Conservation (phyloP, 257 asterid species). For the Haberlea rhodopensis region DNA sequence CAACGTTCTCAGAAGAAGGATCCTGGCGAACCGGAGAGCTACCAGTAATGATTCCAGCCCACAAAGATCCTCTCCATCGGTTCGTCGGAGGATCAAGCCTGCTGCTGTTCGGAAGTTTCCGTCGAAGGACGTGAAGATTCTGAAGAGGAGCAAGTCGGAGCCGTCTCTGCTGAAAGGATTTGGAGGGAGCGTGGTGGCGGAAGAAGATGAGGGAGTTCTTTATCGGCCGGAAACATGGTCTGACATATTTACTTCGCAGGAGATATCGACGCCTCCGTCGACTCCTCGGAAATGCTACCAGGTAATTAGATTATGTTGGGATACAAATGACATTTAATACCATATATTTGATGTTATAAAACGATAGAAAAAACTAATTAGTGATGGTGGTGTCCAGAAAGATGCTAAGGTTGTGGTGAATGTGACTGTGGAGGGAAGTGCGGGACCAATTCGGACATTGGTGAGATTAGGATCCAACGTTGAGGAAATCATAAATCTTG, state of each 20-base stretch:
- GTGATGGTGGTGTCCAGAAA: no score
- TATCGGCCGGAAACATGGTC: conserved; percentile 47
- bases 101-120: conserved; percentile 8
- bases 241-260: conserved; percentile 40
- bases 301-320: conserved; percentile 24
- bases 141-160: conserved; percentile 49
- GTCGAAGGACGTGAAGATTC: conserved; percentile 10
- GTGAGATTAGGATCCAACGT: conserved; percentile 47
- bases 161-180: conserved; percentile 32
- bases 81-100: conserved; percentile 24
- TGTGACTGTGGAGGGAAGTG: conserved; percentile 49
- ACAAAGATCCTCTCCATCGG: conserved; percentile 19
- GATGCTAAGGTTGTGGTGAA: conserved; percentile 47
- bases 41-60: conserved; percentile 1
- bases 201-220: conserved; percentile 31
- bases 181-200: conserved; percentile 18
- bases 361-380: no score
- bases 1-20: conserved; percentile 31
- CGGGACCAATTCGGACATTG: conserved; percentile 44
- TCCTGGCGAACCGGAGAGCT: conserved; percentile 44
- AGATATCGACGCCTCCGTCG: conserved; percentile 18
- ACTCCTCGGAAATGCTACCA: conserved; percentile 28
- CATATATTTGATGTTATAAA: conserved; percentile 13
- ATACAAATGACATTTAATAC: background rate
- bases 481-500: conserved; percentile 40